A percentile compares a stretch with the other conserved stretches of the same genome.
Evolutionary conservation across 2,329 filamentous ascomycete species (phyloP).

Genomic region (Tolypocladium guangdongense): DNA sequence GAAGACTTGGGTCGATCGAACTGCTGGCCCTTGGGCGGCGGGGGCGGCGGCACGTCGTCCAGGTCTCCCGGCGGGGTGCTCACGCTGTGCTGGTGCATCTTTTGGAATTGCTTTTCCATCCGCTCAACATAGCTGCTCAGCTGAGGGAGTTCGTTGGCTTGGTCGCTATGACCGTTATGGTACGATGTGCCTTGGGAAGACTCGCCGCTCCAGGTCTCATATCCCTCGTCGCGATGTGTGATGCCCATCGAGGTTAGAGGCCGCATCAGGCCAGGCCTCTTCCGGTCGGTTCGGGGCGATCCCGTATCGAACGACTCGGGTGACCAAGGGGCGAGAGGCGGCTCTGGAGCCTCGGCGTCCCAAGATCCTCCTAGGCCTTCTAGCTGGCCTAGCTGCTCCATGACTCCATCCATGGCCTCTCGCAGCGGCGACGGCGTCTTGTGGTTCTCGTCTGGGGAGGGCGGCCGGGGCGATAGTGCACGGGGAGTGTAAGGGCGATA

Average conservation of each 20-base stretch:
- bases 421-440: conserved; percentile 84
- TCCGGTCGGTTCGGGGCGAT: conserved; percentile 15
- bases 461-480: conserved; percentile 52
- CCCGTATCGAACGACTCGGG: conserved; percentile 70
- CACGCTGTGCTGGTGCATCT: conserved; percentile 53
- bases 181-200: conserved; percentile 38
- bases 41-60: conserved; percentile 46
- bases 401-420: conserved; percentile 96
- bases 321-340: conserved; percentile 69
- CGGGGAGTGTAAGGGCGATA: conserved; percentile 39
- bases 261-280: conserved; percentile 14
- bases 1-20: conserved; percentile 49
- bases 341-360: conserved; percentile 42
- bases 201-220: conserved; percentile 45
- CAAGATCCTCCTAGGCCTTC: conserved; percentile 38
- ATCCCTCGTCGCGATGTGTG: conserved; percentile 47
- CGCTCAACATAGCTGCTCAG: conserved; percentile 80
- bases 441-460: conserved; percentile 54
- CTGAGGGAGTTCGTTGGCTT: conserved; percentile 52
- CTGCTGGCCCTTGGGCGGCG: conserved; percentile 45
- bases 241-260: conserved; percentile 70
- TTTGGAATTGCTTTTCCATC: conserved; percentile 75
- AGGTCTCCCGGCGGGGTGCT: conserved; percentile 27
- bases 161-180: conserved; percentile 27
- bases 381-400: conserved; percentile 87